These are phyloP conservation scores for Chytriomyces hyalinus DNA, from an alignment of 192 early-diverging fungal genomes.

Conservation along the genomic window DNA sequence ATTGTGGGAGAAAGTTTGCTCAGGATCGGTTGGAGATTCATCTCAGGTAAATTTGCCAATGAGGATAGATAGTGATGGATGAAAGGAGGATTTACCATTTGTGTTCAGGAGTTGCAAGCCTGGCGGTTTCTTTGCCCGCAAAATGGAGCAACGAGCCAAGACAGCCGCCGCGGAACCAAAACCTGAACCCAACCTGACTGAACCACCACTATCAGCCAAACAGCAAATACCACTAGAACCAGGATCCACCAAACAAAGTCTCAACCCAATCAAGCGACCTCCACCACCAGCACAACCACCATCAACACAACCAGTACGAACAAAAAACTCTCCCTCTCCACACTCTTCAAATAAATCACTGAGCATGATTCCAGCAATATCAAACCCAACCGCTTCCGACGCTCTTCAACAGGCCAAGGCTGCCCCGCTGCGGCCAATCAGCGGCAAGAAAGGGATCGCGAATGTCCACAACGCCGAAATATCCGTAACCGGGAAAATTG, in stretches of 20 bases:
- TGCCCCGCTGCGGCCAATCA: not conserved
- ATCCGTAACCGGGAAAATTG: not conserved
- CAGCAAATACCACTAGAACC: not conserved
- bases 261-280: not conserved
- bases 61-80: too few relatives aligned
- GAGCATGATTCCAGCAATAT: not conserved
- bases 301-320: too few relatives aligned
- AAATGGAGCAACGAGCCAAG: conserved; percentile 12
- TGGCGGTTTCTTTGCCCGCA: conserved; percentile 25
- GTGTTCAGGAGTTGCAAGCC: conserved; percentile 27
- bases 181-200: not conserved
- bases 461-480: not conserved
- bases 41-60: conserved; percentile 1
- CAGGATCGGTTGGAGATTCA: conserved; percentile 28
- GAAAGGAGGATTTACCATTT: not conserved
- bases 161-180: not conserved
- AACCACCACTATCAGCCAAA: not conserved
- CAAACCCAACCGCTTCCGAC: not conserved
- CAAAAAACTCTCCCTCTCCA: not conserved
- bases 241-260: not conserved
- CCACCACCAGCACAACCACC: too few relatives aligned
- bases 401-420: not conserved
- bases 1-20: conserved; percentile 27
- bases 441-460: not conserved
- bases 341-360: not conserved